phyloP scores from a whole-genome alignment of 2,329 filamentous ascomycete genomes.

The Lasiodiplodia theobromae region DNA sequence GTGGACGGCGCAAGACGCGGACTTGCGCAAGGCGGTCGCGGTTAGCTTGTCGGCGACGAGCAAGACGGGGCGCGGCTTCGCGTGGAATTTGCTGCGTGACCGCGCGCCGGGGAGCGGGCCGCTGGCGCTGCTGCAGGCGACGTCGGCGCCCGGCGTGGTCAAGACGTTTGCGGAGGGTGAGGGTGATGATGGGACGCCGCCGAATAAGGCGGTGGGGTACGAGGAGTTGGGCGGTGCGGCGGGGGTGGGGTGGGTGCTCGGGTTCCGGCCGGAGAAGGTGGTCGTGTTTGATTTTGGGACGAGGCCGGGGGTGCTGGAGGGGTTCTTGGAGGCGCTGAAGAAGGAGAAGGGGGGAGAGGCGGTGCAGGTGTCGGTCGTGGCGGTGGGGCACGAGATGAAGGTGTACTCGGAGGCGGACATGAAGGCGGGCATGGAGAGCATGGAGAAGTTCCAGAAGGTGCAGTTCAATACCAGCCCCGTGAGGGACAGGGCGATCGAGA shows the following conservation, averaged over 20 bases:
- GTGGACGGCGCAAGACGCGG: background rate
- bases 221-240: background rate
- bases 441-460: background rate
- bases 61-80: background rate
- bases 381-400: background rate
- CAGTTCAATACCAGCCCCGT: background rate
- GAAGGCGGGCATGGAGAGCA: background rate
- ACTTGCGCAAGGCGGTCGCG: background rate
- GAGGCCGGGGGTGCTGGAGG: background rate
- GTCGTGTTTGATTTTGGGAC: background rate
- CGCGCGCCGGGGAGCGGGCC: background rate
- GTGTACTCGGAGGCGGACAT: background rate
- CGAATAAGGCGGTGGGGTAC: background rate
- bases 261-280: background rate
- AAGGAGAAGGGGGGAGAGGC: background rate
- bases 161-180: background rate
- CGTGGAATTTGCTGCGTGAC: background rate
- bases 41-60: background rate
- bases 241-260: background rate
- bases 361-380: background rate
- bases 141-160: background rate
- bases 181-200: background rate
- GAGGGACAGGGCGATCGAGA: background rate
- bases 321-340: background rate
- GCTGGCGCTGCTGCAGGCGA: background rate